Conservation (phyloP, 2,329 filamentous ascomycete genomes). For the Coleophoma cylindrospora region DNA sequence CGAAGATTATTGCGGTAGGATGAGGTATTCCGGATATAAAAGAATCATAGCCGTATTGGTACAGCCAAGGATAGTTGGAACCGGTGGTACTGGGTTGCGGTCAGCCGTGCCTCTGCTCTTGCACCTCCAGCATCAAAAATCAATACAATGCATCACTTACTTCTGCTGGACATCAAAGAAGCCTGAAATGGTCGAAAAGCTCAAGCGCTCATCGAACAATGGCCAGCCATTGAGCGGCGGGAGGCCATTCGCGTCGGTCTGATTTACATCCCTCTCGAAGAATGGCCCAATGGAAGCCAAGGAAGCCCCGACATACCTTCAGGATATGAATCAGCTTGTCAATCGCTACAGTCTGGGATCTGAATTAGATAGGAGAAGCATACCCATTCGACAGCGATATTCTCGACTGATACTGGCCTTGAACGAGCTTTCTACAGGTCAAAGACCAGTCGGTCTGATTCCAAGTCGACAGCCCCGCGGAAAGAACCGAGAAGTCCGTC, state of each 20-base stretch:
- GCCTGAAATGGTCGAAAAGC: constrained; percentile 63
- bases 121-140: too few relatives aligned
- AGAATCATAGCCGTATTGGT: constrained; percentile 65
- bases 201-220: constrained; percentile 55
- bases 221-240: constrained; percentile 59
- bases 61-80: constrained; percentile 63
- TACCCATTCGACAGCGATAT: constrained; percentile 27
- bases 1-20: constrained; percentile 55
- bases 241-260: constrained; percentile 21
- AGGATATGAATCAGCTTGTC: too few relatives aligned
- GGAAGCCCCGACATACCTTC: constrained; percentile 25
- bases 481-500: constrained; percentile 23
- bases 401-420: constrained; percentile 24
- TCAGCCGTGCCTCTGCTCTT: too few relatives aligned
- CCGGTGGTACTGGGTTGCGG: constrained; percentile 36
- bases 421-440: constrained; percentile 17
- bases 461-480: constrained; percentile 18
- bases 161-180: constrained; percentile 59
- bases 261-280: constrained; percentile 25
- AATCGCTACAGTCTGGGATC: too few relatives aligned
- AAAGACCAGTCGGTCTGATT: constrained; percentile 24
- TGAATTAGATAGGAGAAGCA: background rate
- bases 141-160: background rate
- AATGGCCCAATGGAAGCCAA: constrained; percentile 24
- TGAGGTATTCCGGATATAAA: constrained; percentile 69